Base-by-base conservation (phyloP, 192 early-diverging fungal genomes). In the Lobosporangium transversale region DNA sequence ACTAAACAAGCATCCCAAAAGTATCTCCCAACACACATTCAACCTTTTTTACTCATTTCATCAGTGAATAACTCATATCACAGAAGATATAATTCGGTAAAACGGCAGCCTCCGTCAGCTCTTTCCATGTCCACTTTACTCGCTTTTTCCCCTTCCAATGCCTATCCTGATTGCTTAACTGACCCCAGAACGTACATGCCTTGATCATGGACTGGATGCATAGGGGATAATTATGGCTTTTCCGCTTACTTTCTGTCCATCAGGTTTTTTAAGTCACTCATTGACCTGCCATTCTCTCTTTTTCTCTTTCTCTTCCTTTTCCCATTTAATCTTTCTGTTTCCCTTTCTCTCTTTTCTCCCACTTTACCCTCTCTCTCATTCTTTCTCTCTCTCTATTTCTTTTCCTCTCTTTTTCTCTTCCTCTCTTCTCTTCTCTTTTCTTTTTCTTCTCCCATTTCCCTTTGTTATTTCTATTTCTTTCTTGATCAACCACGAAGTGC, bases 171-270 rank as follows among this genome's bases (percentile, higher is more conserved):
- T 27, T 51, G 60, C 49, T 29, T 49, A 27, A 12, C 20, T 29
- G n/a, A 21, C 43, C 14, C 58, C 31, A 26, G 60, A 62, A 62
- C 60, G 50, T 61, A 30, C 51, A 15, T 53, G 30, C 30, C 32
- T 27, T 24, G 56, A 24, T 18, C 15, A 24, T 23, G 36, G 18
- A 37, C n/a, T n/a, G n/a, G n/a, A n/a, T n/a, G n/a, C n/a, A n/a
- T n/a, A n/a, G n/a, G n/a, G n/a, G 23, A 24, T 26, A 26, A 42
- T 30, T 2, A 18, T 42, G 12, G 26, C 45, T 32, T 59, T 30
- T 32, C 24, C 48, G 44, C 48, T 27, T 59, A 12, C 32, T 30
- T 29, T 66, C 21, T 17, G 4, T 27, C n/a, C n/a, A n/a, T n/a
- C n/a, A n/a, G n/a, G n/a, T n/a, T n/a, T n/a, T n/a, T n/a, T n/a